Base-by-base conservation (phyloP, 2,329 filamentous ascomycete genomes). In the Monosporascus ibericus region DNA sequence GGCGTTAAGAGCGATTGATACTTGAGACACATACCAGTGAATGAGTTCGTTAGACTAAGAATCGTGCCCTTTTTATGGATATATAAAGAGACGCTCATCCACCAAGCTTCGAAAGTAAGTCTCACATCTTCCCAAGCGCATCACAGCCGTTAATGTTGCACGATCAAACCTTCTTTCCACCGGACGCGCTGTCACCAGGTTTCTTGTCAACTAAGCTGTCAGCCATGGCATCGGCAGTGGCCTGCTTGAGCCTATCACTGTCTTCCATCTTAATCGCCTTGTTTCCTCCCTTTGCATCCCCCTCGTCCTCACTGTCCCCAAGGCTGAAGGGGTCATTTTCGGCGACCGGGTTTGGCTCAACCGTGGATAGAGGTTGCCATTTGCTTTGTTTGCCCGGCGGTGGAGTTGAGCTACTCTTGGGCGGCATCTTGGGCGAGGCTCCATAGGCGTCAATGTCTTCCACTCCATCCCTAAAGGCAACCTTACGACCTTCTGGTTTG, bases 271-370 rank as follows among this genome's bases (percentile, higher is more conserved):
- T 77, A 52, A 67, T 67, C 27, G 78, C 74, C 64, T 79, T 78
- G 49, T 67, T 85, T 22, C 60, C 85, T 44, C 80, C 78, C 72
- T 91, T 94, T 17, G 75, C 71, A 50, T 92, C 89, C 61, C 87
- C 87, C 70, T 99, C 94, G 60, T 96, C 92, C 60, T 97, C 92
- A 64, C 90, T 95, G 62, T 97, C 92, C 5, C 94, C 94, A 15
- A 99, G 79, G 64, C 91, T 96, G 73, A 99, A 99, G 0, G 94
- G 94, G 65, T 99, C 94, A 63, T 96, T 92, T 61, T 97, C 91
- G 18, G 81, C 79, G 56, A 96, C 87, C 15, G 92, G 92, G 57
- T 82, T 86, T 1, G 92, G 90, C 58, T 95, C 89, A 15, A 96
- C 84, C 0, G 86, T 80, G 14, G 92, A 90, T 61, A 99, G 75